phyloP scores from a whole-genome alignment of 2,329 filamentous ascomycete genomes.

The Setomelanomma holmii region DNA sequence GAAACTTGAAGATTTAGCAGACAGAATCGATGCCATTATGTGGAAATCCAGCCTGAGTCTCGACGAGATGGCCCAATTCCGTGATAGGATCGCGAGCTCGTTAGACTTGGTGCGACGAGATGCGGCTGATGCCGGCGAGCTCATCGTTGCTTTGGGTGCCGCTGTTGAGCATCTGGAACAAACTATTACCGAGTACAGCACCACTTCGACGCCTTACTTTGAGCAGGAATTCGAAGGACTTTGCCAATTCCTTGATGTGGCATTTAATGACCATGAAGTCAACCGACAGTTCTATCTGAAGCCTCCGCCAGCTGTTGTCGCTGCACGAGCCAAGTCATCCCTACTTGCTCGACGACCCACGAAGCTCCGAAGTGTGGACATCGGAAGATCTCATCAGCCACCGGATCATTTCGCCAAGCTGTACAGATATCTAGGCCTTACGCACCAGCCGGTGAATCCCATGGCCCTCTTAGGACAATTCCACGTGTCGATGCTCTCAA shows the following conservation, averaged over 20 bases:
- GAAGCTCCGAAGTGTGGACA: conserved; percentile 21
- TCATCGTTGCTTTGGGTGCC: conserved; percentile 35
- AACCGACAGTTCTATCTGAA: conserved; percentile 7
- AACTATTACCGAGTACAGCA: conserved; percentile 35
- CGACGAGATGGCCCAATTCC: conserved; percentile 45
- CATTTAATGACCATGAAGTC: conserved; percentile 14
- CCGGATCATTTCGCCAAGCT: conserved; percentile 29
- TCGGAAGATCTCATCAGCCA: conserved; percentile 13
- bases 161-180: conserved; percentile 42
- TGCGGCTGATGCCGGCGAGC: conserved; percentile 37
- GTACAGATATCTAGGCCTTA: conserved; percentile 34
- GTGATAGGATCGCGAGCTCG: conserved; percentile 43
- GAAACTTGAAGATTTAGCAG: conserved; percentile 54
- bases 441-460: conserved; percentile 23
- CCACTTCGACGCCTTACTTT: conserved; percentile 41
- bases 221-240: conserved; percentile 47
- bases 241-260: conserved; percentile 46
- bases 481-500: conserved; percentile 37
- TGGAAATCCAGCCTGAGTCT: conserved; percentile 43
- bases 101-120: conserved; percentile 39
- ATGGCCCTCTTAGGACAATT: conserved; percentile 38
- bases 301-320: conserved; percentile 16
- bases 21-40: conserved; percentile 53
- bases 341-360: conserved; percentile 48
- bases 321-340: conserved; percentile 34